These are phyloP conservation scores for Botrytis sinoallii DNA, from an alignment of 2,329 filamentous ascomycete genomes.

Conservation along the genomic window DNA sequence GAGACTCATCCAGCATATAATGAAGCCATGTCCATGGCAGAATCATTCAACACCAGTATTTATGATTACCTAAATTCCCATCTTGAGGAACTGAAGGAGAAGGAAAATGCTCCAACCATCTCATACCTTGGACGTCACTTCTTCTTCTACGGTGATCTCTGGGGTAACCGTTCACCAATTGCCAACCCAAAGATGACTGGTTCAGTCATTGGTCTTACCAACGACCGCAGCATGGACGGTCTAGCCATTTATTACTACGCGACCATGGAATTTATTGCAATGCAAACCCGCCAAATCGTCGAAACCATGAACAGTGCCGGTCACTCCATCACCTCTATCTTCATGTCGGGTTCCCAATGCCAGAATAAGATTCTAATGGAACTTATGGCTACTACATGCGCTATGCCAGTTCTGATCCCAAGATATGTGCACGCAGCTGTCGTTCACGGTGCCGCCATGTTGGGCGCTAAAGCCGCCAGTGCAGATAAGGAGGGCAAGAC, in stretches of 20 bases:
- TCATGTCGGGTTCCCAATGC: slow-evolving; percentile 98
- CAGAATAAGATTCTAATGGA: slow-evolving; percentile 92
- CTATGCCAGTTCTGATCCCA: slow-evolving; percentile 90
- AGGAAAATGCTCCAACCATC: slow-evolving; percentile 68
- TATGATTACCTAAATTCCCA: slow-evolving; percentile 94
- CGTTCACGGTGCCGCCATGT: slow-evolving; percentile 96
- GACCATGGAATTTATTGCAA: slow-evolving; percentile 96
- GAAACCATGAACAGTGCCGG: slow-evolving; percentile 89
- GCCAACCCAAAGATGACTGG: slow-evolving; percentile 93
- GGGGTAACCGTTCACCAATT: slow-evolving; percentile 92
- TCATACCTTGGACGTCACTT: slow-evolving; percentile 87
- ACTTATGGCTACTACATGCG: slow-evolving; percentile 84
- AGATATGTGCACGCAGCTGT: slow-evolving; percentile 93
- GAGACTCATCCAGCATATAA: slow-evolving; percentile 92
- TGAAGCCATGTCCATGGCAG: slow-evolving; percentile 73
- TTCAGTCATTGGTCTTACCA: slow-evolving; percentile 79
- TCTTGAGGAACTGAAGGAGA: slow-evolving; percentile 71
- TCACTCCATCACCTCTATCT: slow-evolving; percentile 86
- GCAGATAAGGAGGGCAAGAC: slow-evolving; percentile 72
- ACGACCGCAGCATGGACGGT: slow-evolving; percentile 81
- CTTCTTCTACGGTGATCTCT: slow-evolving; percentile 98
- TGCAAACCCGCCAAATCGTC: slow-evolving; percentile 94
- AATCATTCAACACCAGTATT: slow-evolving; percentile 81
- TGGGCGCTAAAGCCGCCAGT: slow-evolving; percentile 94
- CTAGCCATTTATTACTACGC: slow-evolving; percentile 91